Evolutionary conservation across 2,329 filamentous ascomycete species (phyloP), one percentile per base, ranked within the genome.

Genomic region (Colletotrichum truncatum): DNA sequence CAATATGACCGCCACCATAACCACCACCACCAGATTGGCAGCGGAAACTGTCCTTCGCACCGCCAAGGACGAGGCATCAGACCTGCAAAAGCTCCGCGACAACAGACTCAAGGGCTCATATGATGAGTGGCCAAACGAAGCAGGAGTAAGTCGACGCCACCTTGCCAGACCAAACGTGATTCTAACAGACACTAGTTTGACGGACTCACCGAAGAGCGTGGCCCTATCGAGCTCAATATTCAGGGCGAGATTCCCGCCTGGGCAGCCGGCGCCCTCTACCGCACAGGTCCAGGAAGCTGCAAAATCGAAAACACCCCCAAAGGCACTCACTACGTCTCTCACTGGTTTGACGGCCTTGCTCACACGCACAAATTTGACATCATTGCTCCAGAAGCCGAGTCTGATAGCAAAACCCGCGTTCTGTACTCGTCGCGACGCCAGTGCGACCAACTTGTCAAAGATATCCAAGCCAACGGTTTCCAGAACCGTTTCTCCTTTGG

Each of bases 331-430:
- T 80, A 83, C 30, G 82, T 90, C 11, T 86, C 84, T 1, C 92
- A 96, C 75, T 96, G 93, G 93, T 96, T 96, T 70, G 93, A 96
- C 73, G 91, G 91, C 6, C 88, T 93, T 64, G 85, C 88, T 3
- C 87, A 92, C 59, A 82, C 88, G 1, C 91, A 95, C 77, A 88
- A 87, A 26, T 95, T 95, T 73, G 84, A 93, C 62, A 91, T 95
- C 30, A 71, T 87, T 3, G 73, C 84, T 0, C 60, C 51, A 2
- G 69, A 67, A 2, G 68, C 70, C 3, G 67, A 64, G 26, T 73
- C 72, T 6, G 5, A 66, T 74, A 26, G 28, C 0, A 36, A 25
- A 3, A 70, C 73, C 9, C 78, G 80, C 32, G 90, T 94, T 3
- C 80, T 84, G 23, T 95, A 95, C 74, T 90, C 90, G 6, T 96